Conservation (phyloP, 2,329 filamentous ascomycete genomes). For the Fusarium scirpi region DNA sequence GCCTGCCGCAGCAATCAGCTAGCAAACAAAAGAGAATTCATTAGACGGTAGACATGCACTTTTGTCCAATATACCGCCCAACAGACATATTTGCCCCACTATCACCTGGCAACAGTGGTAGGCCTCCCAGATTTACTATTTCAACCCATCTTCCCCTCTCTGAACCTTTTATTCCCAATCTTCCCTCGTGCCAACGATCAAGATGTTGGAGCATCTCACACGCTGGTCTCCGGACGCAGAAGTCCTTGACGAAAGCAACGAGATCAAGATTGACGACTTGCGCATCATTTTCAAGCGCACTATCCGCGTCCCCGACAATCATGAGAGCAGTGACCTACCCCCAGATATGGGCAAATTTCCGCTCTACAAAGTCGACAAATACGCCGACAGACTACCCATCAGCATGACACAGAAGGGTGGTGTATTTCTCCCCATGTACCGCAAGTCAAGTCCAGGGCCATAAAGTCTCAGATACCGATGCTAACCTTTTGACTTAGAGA, state of each 20-base stretch:
- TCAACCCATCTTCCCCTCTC: too few species aligned
- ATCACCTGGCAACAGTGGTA: neutral
- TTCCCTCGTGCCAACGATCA: neutral
- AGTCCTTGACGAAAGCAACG: neutral
- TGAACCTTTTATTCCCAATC: too few species aligned
- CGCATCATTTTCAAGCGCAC: constrained; percentile 7
- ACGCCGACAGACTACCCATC: neutral
- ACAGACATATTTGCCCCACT: neutral
- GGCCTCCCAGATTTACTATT: neutral
- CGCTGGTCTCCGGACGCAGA: neutral
- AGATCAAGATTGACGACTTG: constrained; percentile 2
- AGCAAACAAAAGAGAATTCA: neutral
- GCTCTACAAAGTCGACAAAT: neutral
- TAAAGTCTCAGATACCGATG: too few species aligned
- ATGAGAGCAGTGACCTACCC: neutral
- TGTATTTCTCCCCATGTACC: constrained; percentile 6
- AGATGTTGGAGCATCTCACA: neutral
- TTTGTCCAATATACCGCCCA: neutral
- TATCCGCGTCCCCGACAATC: neutral
- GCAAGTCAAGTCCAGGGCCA: neutral
- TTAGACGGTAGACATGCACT: neutral
- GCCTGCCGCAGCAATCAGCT: neutral
- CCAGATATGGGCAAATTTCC: neutral
- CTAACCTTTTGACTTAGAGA: neutral
- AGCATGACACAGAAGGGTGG: constrained; percentile 1